Evolutionary conservation across 805 yeast genomes (phyloP).

Genomic region (Myxozyma mucilagina): DNA sequence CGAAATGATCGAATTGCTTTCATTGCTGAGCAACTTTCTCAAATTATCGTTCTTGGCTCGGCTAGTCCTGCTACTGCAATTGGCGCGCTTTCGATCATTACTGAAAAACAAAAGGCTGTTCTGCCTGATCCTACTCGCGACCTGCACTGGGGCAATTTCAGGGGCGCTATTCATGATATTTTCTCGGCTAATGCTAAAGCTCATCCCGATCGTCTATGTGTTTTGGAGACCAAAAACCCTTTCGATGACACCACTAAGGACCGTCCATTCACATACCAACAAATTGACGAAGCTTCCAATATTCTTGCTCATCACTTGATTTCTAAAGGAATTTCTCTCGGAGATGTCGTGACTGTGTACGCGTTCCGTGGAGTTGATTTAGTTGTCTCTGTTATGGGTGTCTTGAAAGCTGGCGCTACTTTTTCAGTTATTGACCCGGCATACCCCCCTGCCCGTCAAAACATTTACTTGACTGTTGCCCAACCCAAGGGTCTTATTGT

Average conservation of each 20-base stretch:
- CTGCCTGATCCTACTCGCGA: constrained; percentile 88
- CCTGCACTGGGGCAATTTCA: constrained; percentile 84
- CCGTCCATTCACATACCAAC: constrained; percentile 77
- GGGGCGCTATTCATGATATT: constrained; percentile 97
- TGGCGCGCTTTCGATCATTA: constrained; percentile 66
- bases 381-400: constrained; percentile 97
- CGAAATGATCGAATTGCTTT: constrained; percentile 65
- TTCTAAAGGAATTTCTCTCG: constrained; percentile 75
- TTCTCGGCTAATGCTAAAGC: constrained; percentile 82
- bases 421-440: constrained; percentile 99
- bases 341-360: constrained; percentile 96
- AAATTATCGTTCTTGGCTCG: constrained; percentile 45
- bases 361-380: constrained; percentile 97
- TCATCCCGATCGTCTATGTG: constrained; percentile 86
- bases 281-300: constrained; percentile 90
- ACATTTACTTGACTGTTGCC: constrained; percentile 88
- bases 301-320: constrained; percentile 87
- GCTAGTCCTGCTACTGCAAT: constrained; percentile 46
- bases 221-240: constrained; percentile 83
- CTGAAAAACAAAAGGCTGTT: constrained; percentile 57
- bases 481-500: constrained; percentile 89
- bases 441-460: constrained; percentile 97
- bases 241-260: constrained; percentile 51
- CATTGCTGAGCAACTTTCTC: constrained; percentile 69
- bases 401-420: constrained; percentile 96